Conservation (phyloP, 495 filamentous ascomycete genomes). For the Penicillium roqueforti region DNA sequence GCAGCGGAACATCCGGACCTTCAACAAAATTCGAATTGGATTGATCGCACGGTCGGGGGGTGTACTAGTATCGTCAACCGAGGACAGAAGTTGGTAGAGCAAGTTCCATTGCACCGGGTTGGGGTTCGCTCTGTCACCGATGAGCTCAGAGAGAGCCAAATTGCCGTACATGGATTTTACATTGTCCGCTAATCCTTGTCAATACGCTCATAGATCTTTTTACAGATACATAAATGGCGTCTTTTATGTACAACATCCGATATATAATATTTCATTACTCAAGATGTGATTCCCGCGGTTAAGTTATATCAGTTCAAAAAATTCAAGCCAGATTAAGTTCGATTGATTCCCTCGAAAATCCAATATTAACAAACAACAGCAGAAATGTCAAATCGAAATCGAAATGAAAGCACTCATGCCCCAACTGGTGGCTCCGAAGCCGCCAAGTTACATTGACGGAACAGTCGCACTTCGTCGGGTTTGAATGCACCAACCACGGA, state of each 20-base stretch:
- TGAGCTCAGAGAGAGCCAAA: slow-evolving; percentile 41
- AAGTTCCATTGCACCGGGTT: slow-evolving; percentile 50
- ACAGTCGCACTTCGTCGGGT: slow-evolving; percentile 64
- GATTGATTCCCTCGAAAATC: too few relatives aligned
- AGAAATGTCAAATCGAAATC: background rate
- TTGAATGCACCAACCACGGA: slow-evolving; percentile 70
- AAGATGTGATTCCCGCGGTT: background rate
- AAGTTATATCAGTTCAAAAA: background rate
- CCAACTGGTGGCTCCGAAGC: slow-evolving; percentile 33
- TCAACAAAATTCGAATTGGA: slow-evolving; percentile 26
- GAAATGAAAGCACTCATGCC: slow-evolving; percentile 8
- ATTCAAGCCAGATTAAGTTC: too few relatives aligned
- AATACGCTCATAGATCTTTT: background rate
- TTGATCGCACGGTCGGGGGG: slow-evolving; percentile 33
- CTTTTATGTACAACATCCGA: slow-evolving; percentile 7
- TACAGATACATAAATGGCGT: background rate
- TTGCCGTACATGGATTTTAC: slow-evolving; percentile 38
- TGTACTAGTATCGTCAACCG: slow-evolving; percentile 36
- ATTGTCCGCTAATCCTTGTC: slow-evolving; percentile 27
- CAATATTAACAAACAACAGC: background rate
- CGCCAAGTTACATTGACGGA: slow-evolving; percentile 73
- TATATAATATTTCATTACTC: background rate
- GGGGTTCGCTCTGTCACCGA: slow-evolving; percentile 53
- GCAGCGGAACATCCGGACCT: slow-evolving; percentile 31
- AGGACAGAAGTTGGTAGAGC: slow-evolving; percentile 49